Evolutionary conservation across 2,329 filamentous ascomycete species (phyloP).

Genomic region (Colletotrichum sp.): DNA sequence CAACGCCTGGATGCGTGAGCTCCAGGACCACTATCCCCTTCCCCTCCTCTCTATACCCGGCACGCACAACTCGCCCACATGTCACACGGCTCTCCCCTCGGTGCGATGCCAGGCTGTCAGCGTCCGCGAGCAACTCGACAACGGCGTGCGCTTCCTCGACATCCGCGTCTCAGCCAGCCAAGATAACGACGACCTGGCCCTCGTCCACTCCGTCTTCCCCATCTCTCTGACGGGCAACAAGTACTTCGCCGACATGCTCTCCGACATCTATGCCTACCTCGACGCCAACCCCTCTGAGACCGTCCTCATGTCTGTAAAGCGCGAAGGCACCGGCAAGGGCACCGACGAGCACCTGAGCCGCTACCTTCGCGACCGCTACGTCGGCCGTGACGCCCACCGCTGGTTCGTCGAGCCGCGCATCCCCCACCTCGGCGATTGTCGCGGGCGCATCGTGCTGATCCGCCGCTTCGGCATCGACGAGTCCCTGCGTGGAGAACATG

Average conservation of each 20-base stretch:
- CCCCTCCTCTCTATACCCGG: constrained; percentile 89
- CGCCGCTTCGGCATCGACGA: constrained; percentile 77
- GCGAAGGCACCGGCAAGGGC: constrained; percentile 82
- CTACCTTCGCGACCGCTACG: constrained; percentile 77
- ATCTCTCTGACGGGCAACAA: constrained; percentile 83
- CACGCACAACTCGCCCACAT: constrained; percentile 93
- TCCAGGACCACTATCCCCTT: constrained; percentile 75
- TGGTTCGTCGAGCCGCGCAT: constrained; percentile 84
- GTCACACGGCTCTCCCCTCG: constrained; percentile 83
- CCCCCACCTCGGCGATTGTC: constrained; percentile 77
- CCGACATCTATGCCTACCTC: constrained; percentile 76
- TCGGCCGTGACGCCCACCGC: constrained; percentile 50
- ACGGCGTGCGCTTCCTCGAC: constrained; percentile 94
- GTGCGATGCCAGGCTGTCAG: constrained; percentile 90
- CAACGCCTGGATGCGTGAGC: constrained; percentile 79
- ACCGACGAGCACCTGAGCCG: constrained; percentile 80
- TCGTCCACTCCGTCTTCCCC: constrained; percentile 92
- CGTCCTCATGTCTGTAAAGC: constrained; percentile 86
- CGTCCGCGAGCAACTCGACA: constrained; percentile 78
- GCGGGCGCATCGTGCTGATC: constrained; percentile 84
- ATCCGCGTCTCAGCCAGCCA: constrained; percentile 70
- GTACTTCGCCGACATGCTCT: constrained; percentile 76
- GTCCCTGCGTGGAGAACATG: constrained; percentile 53
- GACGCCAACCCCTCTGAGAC: constrained; percentile 80
- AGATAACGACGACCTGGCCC: constrained; percentile 70